These are phyloP conservation scores for Massarina eburnea DNA, from an alignment of 2,329 filamentous ascomycete species.

Conservation along the genomic window DNA sequence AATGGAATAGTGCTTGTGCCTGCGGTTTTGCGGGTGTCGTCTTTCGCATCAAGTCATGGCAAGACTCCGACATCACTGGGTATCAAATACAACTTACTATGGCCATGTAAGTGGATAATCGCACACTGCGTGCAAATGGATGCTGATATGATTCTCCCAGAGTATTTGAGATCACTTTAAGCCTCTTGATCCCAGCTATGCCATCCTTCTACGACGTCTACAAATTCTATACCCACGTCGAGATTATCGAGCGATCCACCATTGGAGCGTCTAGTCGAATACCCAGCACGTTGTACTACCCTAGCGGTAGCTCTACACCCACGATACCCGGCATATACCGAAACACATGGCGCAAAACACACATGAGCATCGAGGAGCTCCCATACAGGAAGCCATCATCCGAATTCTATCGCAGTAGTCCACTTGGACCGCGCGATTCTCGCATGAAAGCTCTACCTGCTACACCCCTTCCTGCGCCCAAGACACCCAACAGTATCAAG, in stretches of 20 bases:
- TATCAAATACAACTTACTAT: conserved; percentile 15
- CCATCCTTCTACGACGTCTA: conserved; percentile 17
- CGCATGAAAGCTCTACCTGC: conserved; percentile 23
- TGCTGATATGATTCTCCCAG: conserved; percentile 8
- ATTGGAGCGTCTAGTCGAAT: conserved; percentile 12
- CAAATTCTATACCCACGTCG: conserved; percentile 14
- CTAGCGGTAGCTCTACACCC: background rate
- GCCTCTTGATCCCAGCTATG: conserved; percentile 22
- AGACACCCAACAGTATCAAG: conserved; percentile 15
- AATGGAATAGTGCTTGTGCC: conserved; percentile 13
- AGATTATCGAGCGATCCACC: conserved; percentile 20
- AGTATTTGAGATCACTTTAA: conserved; percentile 18
- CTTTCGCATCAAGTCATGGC: conserved; percentile 19
- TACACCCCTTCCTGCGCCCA: conserved; percentile 17
- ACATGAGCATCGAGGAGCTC: conserved; percentile 22
- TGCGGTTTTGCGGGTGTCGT: conserved; percentile 17
- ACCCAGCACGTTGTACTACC: conserved; percentile 8
- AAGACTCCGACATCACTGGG: conserved; percentile 19
- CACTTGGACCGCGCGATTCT: conserved; percentile 7
- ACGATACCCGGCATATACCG: conserved; percentile 7
- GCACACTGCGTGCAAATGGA: background rate
- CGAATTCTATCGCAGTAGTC: conserved; percentile 8
- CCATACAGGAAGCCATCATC: conserved; percentile 15
- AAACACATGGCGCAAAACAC: conserved; percentile 20
- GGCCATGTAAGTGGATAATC: conserved; percentile 10